Evolutionary conservation across 2,329 filamentous ascomycete species (phyloP).

Genomic region (Fonsecaea multimorphosa): DNA sequence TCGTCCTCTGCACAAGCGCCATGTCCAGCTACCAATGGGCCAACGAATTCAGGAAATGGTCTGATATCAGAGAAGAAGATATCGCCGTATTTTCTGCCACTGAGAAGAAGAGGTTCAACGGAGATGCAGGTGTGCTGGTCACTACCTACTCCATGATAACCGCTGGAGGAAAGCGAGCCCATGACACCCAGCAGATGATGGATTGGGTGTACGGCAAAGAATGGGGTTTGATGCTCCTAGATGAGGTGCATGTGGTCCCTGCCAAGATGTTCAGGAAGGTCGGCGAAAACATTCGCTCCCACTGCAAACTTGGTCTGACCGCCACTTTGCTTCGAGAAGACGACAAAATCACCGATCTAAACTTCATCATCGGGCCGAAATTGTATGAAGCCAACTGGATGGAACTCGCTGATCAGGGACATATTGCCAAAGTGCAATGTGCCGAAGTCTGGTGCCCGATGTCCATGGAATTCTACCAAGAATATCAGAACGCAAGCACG

Average conservation of each 20-base stretch:
- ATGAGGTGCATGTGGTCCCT: conserved; percentile 97
- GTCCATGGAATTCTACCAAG: conserved; percentile 96
- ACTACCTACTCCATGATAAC: conserved; percentile 98
- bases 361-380: conserved; percentile 96
- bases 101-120: conserved; percentile 82
- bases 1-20: conserved; percentile 93
- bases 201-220: conserved; percentile 85
- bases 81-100: conserved; percentile 95
- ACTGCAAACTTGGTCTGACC: conserved; percentile 92
- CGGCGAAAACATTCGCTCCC: conserved; percentile 88
- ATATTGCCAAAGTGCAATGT: conserved; percentile 96
- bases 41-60: conserved; percentile 97
- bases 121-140: conserved; percentile 93
- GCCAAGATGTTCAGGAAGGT: conserved; percentile 96
- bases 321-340: conserved; percentile 94
- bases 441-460: conserved; percentile 99
- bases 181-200: conserved; percentile 98
- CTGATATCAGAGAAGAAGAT: conserved; percentile 93
- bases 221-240: conserved; percentile 96
- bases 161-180: conserved; percentile 78
- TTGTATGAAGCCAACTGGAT: conserved; percentile 99
- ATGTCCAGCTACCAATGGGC: conserved; percentile 99
- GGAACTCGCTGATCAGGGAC: conserved; percentile 93
- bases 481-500: conserved; percentile 78
- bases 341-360: conserved; percentile 96